A percentile compares a stretch with the other conserved stretches of the same genome.
Evolutionary conservation across 2,329 filamentous ascomycete species (phyloP).

Genomic region (Botryotinia narcissicola): DNA sequence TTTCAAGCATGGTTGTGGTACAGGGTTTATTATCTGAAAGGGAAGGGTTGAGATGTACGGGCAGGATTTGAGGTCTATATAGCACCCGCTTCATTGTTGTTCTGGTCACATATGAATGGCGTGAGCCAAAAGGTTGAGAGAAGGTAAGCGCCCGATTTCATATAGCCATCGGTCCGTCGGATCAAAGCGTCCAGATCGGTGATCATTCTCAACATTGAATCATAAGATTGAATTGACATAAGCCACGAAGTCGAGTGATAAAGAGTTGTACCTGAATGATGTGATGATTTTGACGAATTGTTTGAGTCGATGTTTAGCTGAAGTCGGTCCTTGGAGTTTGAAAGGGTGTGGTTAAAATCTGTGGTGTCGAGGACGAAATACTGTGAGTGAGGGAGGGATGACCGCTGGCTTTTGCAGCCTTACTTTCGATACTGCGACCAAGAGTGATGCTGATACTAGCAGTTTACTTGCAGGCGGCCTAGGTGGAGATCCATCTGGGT

Average conservation of each 20-base stretch:
- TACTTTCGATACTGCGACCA: neutral
- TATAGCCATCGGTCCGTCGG: neutral
- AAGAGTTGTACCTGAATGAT: neutral
- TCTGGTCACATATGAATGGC: neutral
- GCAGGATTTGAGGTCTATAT: neutral
- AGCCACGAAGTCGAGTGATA: neutral
- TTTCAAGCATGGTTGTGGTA: neutral
- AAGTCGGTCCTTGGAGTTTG: neutral
- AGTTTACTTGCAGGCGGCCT: neutral
- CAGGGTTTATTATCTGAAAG: neutral
- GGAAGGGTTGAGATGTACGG: neutral
- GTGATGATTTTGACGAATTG: neutral
- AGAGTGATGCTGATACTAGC: neutral
- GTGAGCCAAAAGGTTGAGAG: neutral
- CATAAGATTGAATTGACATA: neutral
- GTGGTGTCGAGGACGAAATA: neutral
- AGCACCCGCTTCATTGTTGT: neutral
- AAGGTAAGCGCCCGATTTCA: neutral
- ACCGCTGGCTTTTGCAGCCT: neutral
- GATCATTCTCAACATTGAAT: neutral
- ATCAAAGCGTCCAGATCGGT: neutral
- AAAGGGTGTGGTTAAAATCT: neutral
- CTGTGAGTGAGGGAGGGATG: neutral
- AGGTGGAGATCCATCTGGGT: neutral
- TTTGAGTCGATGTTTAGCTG: neutral